Evolutionary conservation across 2,329 filamentous ascomycete genomes (phyloP).

Genomic region (Xylaria sp.): DNA sequence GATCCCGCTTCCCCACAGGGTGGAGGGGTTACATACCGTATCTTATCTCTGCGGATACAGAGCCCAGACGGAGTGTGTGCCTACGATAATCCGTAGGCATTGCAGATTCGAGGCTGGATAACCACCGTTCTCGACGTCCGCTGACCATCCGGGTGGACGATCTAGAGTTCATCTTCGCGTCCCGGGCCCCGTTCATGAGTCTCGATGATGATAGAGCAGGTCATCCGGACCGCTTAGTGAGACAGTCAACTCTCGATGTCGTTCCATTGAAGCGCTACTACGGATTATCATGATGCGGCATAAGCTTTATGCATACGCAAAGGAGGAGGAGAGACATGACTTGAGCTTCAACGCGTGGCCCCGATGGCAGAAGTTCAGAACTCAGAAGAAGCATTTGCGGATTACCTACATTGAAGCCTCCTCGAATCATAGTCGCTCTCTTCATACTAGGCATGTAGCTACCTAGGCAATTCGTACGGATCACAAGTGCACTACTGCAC

Average conservation of each 20-base stretch:
- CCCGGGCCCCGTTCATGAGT: too few species aligned
- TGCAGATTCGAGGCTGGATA: not conserved
- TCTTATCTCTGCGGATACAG: not conserved
- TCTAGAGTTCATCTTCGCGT: too few species aligned
- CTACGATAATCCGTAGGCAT: too few species aligned
- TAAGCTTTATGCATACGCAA: not conserved
- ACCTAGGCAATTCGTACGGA: not conserved
- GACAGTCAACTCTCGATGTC: not conserved
- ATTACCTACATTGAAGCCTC: too few species aligned
- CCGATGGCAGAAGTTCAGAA: not conserved
- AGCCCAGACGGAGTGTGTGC: not conserved
- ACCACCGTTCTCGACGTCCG: not conserved
- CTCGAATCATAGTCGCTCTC: not conserved
- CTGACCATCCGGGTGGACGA: not conserved
- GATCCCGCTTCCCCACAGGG: not conserved
- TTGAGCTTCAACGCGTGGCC: too few species aligned
- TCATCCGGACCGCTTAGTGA: not conserved
- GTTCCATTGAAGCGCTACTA: not conserved
- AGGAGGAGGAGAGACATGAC: not conserved
- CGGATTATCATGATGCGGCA: not conserved
- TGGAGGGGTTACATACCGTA: not conserved
- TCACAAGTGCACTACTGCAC: not conserved
- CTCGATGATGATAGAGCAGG: too few species aligned
- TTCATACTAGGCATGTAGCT: not conserved
- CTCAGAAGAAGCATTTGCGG: not conserved